phyloP scores from a whole-genome alignment of 352 stramenopile species.

The Phytophthora constricta region DNA sequence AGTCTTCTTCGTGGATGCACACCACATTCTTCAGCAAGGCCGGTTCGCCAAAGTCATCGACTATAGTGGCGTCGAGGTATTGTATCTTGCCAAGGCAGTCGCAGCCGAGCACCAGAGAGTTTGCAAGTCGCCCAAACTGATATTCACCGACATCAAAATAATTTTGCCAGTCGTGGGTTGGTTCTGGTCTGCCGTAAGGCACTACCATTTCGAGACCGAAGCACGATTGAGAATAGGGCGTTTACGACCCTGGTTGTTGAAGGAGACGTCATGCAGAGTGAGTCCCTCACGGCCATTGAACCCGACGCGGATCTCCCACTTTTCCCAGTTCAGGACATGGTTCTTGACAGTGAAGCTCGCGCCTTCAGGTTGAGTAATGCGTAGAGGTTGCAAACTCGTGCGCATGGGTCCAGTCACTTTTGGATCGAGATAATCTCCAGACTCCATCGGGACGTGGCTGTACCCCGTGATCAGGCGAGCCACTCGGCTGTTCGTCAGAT shows the following conservation, averaged over 20 bases:
- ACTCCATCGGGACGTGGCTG: constrained; percentile 34
- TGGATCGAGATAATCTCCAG: constrained; percentile 39
- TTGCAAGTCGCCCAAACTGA: constrained; percentile 70
- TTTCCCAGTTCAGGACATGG: constrained; percentile 66
- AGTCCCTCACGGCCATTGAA: constrained; percentile 80
- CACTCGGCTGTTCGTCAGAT: constrained; percentile 34
- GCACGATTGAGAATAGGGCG: constrained; percentile 58
- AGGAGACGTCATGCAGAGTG: constrained; percentile 68
- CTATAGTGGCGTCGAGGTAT: constrained; percentile 80
- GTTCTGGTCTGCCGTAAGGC: constrained; percentile 67
- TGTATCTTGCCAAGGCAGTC: constrained; percentile 86
- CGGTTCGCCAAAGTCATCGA: constrained; percentile 57
- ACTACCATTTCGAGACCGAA: constrained; percentile 82
- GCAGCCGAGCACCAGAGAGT: constrained; percentile 76
- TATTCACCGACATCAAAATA: constrained; percentile 84
- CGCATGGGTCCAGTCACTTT: constrained; percentile 32
- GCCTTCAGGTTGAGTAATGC: constrained; percentile 66
- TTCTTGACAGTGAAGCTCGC: constrained; percentile 65
- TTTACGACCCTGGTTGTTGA: constrained; percentile 26
- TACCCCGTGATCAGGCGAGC: constrained; percentile 34
- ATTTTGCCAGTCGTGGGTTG: constrained; percentile 73
- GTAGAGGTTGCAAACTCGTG: constrained; percentile 47
- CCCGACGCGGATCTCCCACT: constrained; percentile 73
- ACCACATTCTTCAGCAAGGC: constrained; percentile 66
- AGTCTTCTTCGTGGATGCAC: constrained; percentile 89